Conservation (phyloP, 441 rosid genomes). For the Pelargonium australe region DNA sequence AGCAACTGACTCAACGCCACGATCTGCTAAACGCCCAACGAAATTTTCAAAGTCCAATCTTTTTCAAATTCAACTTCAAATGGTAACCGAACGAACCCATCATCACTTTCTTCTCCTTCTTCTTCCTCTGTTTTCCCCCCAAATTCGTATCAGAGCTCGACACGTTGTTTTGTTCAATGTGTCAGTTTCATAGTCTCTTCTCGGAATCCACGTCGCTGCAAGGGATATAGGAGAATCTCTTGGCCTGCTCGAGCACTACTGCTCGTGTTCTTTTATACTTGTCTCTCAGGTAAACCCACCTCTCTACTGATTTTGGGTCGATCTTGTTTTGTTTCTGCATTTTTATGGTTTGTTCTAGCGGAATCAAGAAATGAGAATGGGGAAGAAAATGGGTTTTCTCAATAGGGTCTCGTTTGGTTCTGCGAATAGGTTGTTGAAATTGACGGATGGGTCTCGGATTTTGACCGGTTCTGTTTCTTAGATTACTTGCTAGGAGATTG, state of each 20-base stretch:
- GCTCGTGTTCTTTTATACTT: not conserved
- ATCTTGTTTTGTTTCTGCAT: not conserved
- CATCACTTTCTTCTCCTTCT: not conserved
- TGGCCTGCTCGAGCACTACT: not conserved
- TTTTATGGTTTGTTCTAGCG: not conserved
- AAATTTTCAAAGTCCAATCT: too few relatives aligned
- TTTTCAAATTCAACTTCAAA: not conserved
- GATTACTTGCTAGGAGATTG: conserved; percentile 29
- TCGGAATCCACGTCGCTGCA: not conserved
- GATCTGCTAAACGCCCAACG: too few relatives aligned
- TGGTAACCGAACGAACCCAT: not conserved
- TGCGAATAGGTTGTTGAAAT: too few relatives aligned
- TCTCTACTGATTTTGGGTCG: not conserved
- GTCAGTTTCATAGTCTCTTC: not conserved
- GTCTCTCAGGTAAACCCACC: not conserved
- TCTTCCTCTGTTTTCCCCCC: not conserved
- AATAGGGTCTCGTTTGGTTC: conserved; percentile 7
- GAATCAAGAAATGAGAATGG: not conserved
- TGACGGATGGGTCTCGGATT: not conserved
- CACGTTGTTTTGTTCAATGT: not conserved
- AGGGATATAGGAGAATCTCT: not conserved
- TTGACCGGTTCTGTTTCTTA: conserved; percentile 13
- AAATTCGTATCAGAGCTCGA: not conserved
- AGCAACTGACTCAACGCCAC: too few relatives aligned
- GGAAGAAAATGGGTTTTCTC: conserved; percentile 15